Evolutionary conservation across 345 rosid genomes (phyloP), one percentile per base, ranked within the genome.

Genomic region (Mallotus nudiflorus): DNA sequence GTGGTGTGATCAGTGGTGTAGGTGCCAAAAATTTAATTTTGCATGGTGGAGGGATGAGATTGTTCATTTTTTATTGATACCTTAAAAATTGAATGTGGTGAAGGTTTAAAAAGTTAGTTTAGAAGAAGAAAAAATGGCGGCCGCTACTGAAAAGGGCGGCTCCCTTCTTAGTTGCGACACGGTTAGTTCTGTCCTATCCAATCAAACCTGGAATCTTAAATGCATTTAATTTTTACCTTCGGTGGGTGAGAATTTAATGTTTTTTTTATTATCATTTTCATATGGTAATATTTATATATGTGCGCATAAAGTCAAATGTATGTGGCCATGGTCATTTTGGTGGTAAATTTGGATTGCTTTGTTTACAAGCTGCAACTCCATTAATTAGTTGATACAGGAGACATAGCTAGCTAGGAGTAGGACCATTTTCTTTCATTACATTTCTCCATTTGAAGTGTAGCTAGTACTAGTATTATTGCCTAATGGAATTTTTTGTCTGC

Each of bases 121-220:
- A 69, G 18, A 4, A n/a, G 0, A 24, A 1, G 28, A 3, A 8
- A 39, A 73, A 65, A 29, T 65, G 76, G 76, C 76, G 70, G 70
- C 76, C 46, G 31, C 58, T 5, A 9, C 65, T 10, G 25, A n/a
- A 39, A n/a, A 25, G 76, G 28, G 62, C 28, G 29, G 51, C 39
- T 9, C 48, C n/a, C n/a, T n/a, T n/a, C n/a, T n/a, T n/a, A n/a
- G n/a, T n/a, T n/a, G n/a, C n/a, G n/a, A n/a, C 27, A n/a, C 68
- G 52, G 61, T 25, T 25, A 11, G 67, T 53, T 61, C 19, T 45
- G 22, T 15, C 59, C 56, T 19, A 71, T 62, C 74, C 54, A 49
- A 50, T 69, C 73, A 45, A 33, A 20, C 10, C 16, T 9, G 13
- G 12, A 3, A 5, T 8, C 39, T 39, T 39, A 12, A 9, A 8